Evolutionary conservation across 1,284 basidiomycete species (phyloP).

Genomic region (Rhodotorula sp.): DNA sequence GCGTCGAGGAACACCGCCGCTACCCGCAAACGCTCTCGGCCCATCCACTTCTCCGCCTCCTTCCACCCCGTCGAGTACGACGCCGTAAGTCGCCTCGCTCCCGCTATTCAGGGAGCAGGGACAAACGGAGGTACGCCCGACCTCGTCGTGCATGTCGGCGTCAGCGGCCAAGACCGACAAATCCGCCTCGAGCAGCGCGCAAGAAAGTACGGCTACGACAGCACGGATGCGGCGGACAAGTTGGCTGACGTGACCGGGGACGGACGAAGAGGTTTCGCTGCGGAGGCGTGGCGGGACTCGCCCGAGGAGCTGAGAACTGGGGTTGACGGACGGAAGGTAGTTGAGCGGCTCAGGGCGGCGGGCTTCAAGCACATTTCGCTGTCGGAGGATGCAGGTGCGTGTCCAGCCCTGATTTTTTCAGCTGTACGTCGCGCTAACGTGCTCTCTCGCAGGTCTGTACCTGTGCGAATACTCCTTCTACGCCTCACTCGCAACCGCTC

Average conservation of each 20-base stretch:
- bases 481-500: slow-evolving; percentile 7
- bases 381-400: slow-evolving; percentile 19
- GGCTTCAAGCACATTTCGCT: slow-evolving; percentile 3
- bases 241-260: not conserved
- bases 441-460: slow-evolving; percentile 10
- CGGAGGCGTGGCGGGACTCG: not conserved
- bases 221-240: slow-evolving; percentile 9
- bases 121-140: not conserved
- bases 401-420: too few species aligned
- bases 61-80: slow-evolving; percentile 25
- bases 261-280: slow-evolving; percentile 7
- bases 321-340: slow-evolving; percentile 1
- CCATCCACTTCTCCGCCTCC: slow-evolving; percentile 11
- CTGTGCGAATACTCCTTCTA: slow-evolving; percentile 28
- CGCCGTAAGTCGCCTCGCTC: not conserved
- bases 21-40: not conserved
- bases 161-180: slow-evolving; percentile 3
- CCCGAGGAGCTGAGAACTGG: slow-evolving; percentile 9
- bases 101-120: not conserved
- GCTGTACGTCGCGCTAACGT: not conserved
- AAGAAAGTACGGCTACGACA: slow-evolving; percentile 22
- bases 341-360: not conserved
- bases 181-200: slow-evolving; percentile 21
- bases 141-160: slow-evolving; percentile 30
- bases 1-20: not conserved